Conservation (phyloP, 2,329 filamentous ascomycete species). For the Hypoxylon sp. region DNA sequence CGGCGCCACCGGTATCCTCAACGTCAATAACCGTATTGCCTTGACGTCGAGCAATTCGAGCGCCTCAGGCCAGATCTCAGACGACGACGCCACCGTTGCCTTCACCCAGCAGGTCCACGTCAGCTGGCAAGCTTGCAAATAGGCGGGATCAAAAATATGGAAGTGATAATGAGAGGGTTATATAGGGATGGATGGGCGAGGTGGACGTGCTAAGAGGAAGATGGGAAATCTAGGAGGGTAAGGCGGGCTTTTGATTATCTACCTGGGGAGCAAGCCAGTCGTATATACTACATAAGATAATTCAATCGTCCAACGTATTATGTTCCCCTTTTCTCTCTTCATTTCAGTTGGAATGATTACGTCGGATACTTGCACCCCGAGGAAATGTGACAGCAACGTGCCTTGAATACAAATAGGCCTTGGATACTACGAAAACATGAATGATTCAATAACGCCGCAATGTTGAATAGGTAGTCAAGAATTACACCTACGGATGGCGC, state of each 20-base stretch:
- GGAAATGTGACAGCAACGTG: too few species aligned
- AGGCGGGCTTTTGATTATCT: neutral
- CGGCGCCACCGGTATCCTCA: conserved; percentile 63
- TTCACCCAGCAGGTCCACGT: conserved; percentile 63
- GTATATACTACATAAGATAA: conserved; percentile 23
- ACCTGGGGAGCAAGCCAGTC: conserved; percentile 1
- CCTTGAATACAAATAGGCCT: too few species aligned
- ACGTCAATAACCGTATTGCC: conserved; percentile 64
- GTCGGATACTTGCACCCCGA: neutral
- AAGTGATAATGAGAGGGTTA: neutral
- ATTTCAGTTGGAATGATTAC: neutral
- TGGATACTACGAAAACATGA: too few species aligned
- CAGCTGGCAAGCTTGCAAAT: conserved; percentile 57
- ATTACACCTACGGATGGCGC: neutral
- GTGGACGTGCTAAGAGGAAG: neutral
- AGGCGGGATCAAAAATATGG: conserved; percentile 5
- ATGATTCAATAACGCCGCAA: too few species aligned
- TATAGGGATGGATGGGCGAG: neutral
- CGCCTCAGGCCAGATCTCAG: conserved; percentile 60
- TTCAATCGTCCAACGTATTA: conserved; percentile 12
- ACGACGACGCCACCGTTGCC: conserved; percentile 63
- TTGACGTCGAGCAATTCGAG: conserved; percentile 57
- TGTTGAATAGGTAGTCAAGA: neutral
- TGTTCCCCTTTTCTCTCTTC: neutral
- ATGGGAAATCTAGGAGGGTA: neutral